Base-by-base conservation (phyloP, 441 rosid species). In the Populus hybrid region DNA sequence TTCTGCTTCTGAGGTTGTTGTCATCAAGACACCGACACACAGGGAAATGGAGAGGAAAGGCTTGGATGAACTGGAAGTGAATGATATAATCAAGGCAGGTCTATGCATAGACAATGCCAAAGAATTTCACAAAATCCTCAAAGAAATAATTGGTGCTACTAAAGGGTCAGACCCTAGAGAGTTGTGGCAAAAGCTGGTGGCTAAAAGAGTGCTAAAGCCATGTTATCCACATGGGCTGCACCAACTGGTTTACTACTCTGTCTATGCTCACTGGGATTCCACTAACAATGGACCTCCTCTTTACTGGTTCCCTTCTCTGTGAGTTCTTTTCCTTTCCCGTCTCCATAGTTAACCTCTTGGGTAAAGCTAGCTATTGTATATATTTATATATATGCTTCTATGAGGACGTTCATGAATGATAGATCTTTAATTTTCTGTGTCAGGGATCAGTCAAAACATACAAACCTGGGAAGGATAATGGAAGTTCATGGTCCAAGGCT, bases 281-380 rank as follows among this genome's bases (percentile, higher is more conserved):
- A 85, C 91, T 69, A 5, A 57, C 76, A 80, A 81, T 71, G 98
- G 98, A 28, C 98, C 92, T 79, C 92, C 97, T 84, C 92, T 82
- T 83, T 95, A 89, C 76, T 92, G 93, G 90, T 92, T 93, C 81
- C 99, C 99, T 85, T 89, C 97, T 70, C 78, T 72, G 99, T 93
- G 86, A 78, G 68, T 80, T 38, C 20, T 64, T 8, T 70, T 46
- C 68, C 10, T 73, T 26, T 65, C 57, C 21, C 82, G 59, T 71
- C 38, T 20, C 12, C 40, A 59, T 23, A 42, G 42, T 6, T 68
- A 32, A 16, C 0, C 21, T 61, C 11, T 1, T 30, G 36, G 36
- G 36, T 20, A 10, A 26, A 34, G 38, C 50, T 38, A 32, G 72
- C 73, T 14, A 6, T 26, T n/a, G 10, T 8, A 8, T 67, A 6